phyloP scores from a whole-genome alignment of 2,329 filamentous ascomycete genomes.

The Aureobasidium sp. region DNA sequence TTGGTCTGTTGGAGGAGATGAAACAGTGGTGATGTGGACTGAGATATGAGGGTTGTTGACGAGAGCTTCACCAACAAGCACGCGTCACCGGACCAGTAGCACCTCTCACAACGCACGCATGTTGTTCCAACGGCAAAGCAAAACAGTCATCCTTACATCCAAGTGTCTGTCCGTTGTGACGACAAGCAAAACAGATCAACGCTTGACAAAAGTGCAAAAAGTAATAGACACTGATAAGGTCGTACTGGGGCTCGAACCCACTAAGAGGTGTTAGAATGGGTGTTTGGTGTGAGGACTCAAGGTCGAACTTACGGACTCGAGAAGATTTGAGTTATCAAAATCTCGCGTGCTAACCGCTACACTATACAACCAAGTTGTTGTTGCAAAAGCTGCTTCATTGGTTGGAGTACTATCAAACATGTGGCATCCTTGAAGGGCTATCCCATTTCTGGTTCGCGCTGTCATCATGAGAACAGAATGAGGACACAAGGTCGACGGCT shows the following conservation, averaged over 20 bases:
- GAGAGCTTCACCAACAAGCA: not conserved
- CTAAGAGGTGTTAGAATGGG: not conserved
- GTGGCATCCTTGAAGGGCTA: not conserved
- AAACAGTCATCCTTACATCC: not conserved
- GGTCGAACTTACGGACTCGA: not conserved
- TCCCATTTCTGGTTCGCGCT: not conserved
- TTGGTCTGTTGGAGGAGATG: not conserved
- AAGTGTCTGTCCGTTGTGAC: too few species aligned
- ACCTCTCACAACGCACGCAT: not conserved
- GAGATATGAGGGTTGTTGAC: not conserved
- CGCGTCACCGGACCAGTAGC: not conserved
- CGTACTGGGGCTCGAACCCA: slow-evolving; percentile 12
- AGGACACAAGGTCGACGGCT: not conserved
- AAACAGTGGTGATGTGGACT: not conserved
- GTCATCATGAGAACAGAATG: not conserved
- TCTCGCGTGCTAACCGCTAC: slow-evolving; percentile 19
- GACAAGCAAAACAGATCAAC: not conserved
- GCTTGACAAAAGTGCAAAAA: not conserved
- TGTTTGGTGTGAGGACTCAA: not conserved
- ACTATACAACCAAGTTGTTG: slow-evolving; percentile 10
- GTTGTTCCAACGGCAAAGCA: not conserved
- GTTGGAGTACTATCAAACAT: too few species aligned
- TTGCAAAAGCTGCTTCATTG: not conserved
- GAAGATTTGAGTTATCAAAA: slow-evolving; percentile 14
- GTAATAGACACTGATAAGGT: not conserved